phyloP scores from a whole-genome alignment of 495 filamentous ascomycete species.

The Lophium mytilinum region DNA sequence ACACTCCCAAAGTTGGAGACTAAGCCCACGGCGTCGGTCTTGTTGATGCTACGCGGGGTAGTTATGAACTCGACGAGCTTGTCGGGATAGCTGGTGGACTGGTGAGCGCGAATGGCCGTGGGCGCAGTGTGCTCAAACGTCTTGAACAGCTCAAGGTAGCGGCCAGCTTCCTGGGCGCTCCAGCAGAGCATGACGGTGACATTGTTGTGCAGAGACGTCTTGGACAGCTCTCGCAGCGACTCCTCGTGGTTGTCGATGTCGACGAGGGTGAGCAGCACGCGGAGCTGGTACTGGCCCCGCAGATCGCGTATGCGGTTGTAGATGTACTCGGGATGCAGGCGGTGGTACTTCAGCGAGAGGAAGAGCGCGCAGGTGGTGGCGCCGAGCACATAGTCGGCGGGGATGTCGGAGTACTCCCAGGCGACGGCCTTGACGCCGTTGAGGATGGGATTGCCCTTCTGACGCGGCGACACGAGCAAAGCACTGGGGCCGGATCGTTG shows the following conservation, averaged over 20 bases:
- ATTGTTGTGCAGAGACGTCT: conserved; percentile 85
- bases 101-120: conserved; percentile 70
- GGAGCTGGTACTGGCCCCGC: conserved; percentile 71
- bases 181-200: conserved; percentile 88
- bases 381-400: conserved; percentile 86
- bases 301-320: conserved; percentile 81
- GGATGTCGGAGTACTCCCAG: conserved; percentile 96
- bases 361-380: conserved; percentile 86
- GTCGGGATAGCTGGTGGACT: conserved; percentile 74
- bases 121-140: conserved; percentile 80
- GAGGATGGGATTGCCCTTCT: conserved; percentile 93
- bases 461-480: conserved; percentile 75
- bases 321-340: conserved; percentile 94
- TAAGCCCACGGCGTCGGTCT: conserved; percentile 81
- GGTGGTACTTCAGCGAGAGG: conserved; percentile 93
- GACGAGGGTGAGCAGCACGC: conserved; percentile 80
- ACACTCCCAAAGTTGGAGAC: conserved; percentile 84
- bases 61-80: conserved; percentile 92
- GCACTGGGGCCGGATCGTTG: conserved; percentile 60
- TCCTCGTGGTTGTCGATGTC: conserved; percentile 87
- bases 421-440: conserved; percentile 71
- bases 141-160: conserved; percentile 92
- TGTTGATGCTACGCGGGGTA: conserved; percentile 80
- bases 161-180: conserved; percentile 83
- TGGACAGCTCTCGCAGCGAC: conserved; percentile 69